phyloP scores from a whole-genome alignment of 176 grass and related monocot species.

The Poa annua region DNA sequence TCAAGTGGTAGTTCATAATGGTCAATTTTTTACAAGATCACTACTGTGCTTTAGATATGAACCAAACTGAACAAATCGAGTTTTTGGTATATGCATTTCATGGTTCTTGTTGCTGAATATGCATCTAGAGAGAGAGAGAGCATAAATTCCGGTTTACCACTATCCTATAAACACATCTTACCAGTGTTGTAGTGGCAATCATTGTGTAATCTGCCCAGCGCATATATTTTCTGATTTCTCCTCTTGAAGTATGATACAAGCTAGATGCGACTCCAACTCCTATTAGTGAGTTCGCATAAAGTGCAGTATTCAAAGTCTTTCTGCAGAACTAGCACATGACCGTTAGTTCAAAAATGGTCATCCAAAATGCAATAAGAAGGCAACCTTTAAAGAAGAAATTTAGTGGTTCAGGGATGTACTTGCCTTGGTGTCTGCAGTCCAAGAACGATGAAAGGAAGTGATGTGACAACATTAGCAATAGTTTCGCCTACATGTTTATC shows the following conservation, averaged over 20 bases:
- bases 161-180: slow-evolving; percentile 30
- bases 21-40: neutral
- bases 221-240: slow-evolving; percentile 80
- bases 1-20: neutral
- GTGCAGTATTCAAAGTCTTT: slow-evolving; percentile 74
- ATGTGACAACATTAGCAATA: slow-evolving; percentile 90
- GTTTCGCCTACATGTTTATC: slow-evolving; percentile 85
- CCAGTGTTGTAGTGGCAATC: slow-evolving; percentile 87
- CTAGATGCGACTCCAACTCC: slow-evolving; percentile 97
- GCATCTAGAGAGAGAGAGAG: slow-evolving; percentile 3
- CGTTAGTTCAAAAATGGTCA: slow-evolving; percentile 55
- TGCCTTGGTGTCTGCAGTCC: slow-evolving; percentile 78
- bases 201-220: slow-evolving; percentile 96
- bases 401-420: slow-evolving; percentile 36
- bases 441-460: slow-evolving; percentile 87
- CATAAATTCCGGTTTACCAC: slow-evolving; percentile 4
- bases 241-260: slow-evolving; percentile 85
- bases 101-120: slow-evolving; percentile 5
- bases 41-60: neutral
- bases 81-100: neutral
- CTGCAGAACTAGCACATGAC: slow-evolving; percentile 69
- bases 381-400: slow-evolving; percentile 7
- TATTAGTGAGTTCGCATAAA: slow-evolving; percentile 92
- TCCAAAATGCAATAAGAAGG: neutral
- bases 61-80: neutral